Conservation (phyloP, 2,329 filamentous ascomycete genomes). For the Paecilomyces formosus region DNA sequence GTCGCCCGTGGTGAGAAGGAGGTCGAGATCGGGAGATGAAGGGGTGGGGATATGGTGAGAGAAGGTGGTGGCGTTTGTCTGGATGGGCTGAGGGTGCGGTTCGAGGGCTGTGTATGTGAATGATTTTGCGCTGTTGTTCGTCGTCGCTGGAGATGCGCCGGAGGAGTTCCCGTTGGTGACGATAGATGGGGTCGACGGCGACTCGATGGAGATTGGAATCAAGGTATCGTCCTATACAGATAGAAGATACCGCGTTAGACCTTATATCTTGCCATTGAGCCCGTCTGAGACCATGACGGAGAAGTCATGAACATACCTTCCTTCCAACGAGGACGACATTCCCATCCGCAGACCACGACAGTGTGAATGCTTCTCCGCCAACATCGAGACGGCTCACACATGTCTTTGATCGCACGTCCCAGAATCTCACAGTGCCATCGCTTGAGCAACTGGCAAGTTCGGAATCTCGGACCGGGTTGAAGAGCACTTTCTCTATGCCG, state of each 20-base stretch:
- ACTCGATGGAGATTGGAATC: constrained; percentile 37
- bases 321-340: constrained; percentile 39
- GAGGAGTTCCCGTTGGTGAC: constrained; percentile 10
- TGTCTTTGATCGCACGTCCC: constrained; percentile 43
- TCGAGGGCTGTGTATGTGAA: constrained; percentile 31
- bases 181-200: constrained; percentile 28
- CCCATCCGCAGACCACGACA: constrained; percentile 43
- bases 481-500: constrained; percentile 41
- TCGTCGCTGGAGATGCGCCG: constrained; percentile 7
- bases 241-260: constrained; percentile 2
- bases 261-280: background rate
- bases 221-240: constrained; percentile 37
- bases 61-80: constrained; percentile 44
- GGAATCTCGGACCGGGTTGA: constrained; percentile 43
- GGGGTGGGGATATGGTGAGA: constrained; percentile 33
- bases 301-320: constrained; percentile 27
- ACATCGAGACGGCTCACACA: constrained; percentile 41
- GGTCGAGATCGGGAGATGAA: constrained; percentile 29
- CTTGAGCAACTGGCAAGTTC: constrained; percentile 43
- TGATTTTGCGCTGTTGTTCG: constrained; percentile 1
- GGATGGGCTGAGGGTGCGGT: constrained; percentile 37
- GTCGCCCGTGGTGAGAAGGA: constrained; percentile 43
- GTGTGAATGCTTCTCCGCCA: constrained; percentile 43
- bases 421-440: constrained; percentile 44
- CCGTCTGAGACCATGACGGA: background rate